phyloP scores from a whole-genome alignment of 176 grass and related monocot species.

The Raddia guianensis region DNA sequence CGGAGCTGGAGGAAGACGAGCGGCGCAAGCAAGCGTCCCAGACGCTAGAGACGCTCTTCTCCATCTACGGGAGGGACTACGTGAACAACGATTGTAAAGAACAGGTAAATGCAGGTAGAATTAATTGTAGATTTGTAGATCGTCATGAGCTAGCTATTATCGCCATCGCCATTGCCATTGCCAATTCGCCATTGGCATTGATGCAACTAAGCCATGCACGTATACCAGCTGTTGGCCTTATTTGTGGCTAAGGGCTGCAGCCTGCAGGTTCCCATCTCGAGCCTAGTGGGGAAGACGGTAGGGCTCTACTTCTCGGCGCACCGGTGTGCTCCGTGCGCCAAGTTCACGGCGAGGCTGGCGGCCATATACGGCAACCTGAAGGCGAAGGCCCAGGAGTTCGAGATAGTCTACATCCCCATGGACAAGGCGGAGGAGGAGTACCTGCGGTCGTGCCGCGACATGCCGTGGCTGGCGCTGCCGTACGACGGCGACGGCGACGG shows the following conservation, averaged over 20 bases:
- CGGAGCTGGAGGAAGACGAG: constrained; percentile 59
- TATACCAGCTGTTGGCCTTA: constrained; percentile 44
- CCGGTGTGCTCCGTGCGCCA: constrained; percentile 50
- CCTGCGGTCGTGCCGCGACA: constrained; percentile 43
- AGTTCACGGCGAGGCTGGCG: constrained; percentile 64
- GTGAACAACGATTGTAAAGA: constrained; percentile 35
- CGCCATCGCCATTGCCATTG: background rate
- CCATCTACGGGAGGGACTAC: constrained; percentile 48
- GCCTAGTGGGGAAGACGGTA: constrained; percentile 64
- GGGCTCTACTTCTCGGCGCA: constrained; percentile 65
- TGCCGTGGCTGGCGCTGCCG: constrained; percentile 72
- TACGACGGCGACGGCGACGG: constrained; percentile 54
- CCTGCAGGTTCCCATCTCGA: constrained; percentile 65
- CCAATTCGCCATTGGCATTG: background rate
- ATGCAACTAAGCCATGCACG: constrained; percentile 19
- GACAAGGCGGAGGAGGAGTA: constrained; percentile 66
- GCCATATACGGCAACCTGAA: constrained; percentile 50
- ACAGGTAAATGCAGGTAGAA: constrained; percentile 36
- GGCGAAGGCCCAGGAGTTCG: constrained; percentile 50
- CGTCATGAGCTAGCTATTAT: background rate
- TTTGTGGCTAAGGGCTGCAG: constrained; percentile 54
- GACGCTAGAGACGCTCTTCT: constrained; percentile 69
- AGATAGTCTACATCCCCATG: constrained; percentile 69
- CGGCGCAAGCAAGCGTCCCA: constrained; percentile 57
- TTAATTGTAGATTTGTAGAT: too few relatives aligned